Evolutionary conservation across 441 rosid species (phyloP).

Genomic region (Geranium incanum): DNA sequence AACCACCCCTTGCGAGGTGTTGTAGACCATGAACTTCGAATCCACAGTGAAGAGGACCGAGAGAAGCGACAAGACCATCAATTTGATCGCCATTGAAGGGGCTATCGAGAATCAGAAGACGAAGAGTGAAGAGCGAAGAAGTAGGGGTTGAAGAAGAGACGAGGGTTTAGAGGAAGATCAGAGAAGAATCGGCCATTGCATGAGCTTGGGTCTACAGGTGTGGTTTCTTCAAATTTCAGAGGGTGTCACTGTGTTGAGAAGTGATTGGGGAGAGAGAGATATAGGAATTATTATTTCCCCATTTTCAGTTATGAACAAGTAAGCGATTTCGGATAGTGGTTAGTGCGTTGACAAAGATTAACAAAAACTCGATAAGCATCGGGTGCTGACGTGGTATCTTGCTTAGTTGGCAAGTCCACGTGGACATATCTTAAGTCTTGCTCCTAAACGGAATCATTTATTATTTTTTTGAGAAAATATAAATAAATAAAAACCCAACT

Average conservation of each 20-base stretch:
- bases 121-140: too few species aligned
- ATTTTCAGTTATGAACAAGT: not conserved
- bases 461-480: too few species aligned
- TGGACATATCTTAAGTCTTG: too few species aligned
- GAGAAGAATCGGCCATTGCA: not conserved
- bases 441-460: too few species aligned
- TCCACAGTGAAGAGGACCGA: conserved; percentile 26
- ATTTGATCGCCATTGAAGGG: conserved; percentile 5
- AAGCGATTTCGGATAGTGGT: not conserved
- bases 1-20: conserved; percentile 69
- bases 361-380: not conserved
- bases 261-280: not conserved
- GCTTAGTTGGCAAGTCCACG: not conserved
- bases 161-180: not conserved
- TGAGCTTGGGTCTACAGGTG: not conserved
- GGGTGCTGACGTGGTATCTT: not conserved
- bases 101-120: not conserved
- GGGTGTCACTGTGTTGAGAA: not conserved
- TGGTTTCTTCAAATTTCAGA: too few species aligned
- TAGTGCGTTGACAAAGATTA: not conserved
- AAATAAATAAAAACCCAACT: too few species aligned
- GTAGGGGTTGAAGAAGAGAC: not conserved
- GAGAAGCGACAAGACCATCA: not conserved
- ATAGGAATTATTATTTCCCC: not conserved
- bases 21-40: conserved; percentile 65